A percentile compares a stretch with the other conserved stretches of the same genome.
Conservation (phyloP, 2,329 filamentous ascomycete species). For the Aspergillus niger region DNA sequence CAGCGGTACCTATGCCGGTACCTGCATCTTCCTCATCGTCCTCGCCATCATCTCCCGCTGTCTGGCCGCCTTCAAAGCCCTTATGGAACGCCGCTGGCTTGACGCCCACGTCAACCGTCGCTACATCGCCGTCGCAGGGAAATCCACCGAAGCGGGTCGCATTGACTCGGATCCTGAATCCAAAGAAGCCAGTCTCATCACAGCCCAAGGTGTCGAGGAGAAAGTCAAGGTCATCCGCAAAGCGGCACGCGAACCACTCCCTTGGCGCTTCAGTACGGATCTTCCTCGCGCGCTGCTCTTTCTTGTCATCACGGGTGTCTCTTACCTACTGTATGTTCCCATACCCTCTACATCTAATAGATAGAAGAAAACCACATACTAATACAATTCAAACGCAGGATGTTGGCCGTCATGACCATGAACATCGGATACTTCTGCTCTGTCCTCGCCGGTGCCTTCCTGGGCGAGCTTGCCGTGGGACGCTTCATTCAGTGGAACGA, state of each 20-base stretch:
- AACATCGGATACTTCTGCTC: slow-evolving; percentile 84
- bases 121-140: slow-evolving; percentile 73
- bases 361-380: too few relatives aligned
- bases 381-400: slow-evolving; percentile 54
- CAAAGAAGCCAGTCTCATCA: slow-evolving; percentile 66
- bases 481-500: slow-evolving; percentile 58
- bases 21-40: slow-evolving; percentile 85
- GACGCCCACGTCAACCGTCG: slow-evolving; percentile 71
- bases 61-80: slow-evolving; percentile 68
- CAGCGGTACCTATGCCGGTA: slow-evolving; percentile 76
- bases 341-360: not conserved
- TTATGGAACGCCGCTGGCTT: slow-evolving; percentile 65
- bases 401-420: slow-evolving; percentile 89
- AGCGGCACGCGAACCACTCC: slow-evolving; percentile 55
- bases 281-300: slow-evolving; percentile 71
- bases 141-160: slow-evolving; percentile 60
- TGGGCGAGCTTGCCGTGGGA: slow-evolving; percentile 81
- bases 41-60: slow-evolving; percentile 70
- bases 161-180: slow-evolving; percentile 61
- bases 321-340: slow-evolving; percentile 75
- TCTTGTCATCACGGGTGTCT: slow-evolving; percentile 71
- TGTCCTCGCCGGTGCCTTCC: slow-evolving; percentile 74
- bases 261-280: slow-evolving; percentile 82
- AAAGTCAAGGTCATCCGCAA: slow-evolving; percentile 72
- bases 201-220: slow-evolving; percentile 78